Percentiles rank a stretch among this genome's conserved stretches.
Evolutionary conservation across 352 stramenopile genomes (phyloP).

Genomic region (Phytophthora ramorum): DNA sequence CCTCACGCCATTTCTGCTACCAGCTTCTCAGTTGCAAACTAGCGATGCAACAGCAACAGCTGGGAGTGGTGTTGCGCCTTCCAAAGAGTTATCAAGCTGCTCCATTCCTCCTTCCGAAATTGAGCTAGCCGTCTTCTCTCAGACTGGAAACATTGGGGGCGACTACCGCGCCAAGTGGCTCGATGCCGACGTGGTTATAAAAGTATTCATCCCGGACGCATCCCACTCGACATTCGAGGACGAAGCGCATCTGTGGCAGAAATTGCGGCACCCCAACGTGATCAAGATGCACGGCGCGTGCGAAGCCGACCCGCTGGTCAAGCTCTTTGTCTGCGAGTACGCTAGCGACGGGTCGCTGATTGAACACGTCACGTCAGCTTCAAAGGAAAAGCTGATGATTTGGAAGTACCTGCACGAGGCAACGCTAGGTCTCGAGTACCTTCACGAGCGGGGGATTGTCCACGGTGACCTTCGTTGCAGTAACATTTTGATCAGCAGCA

Average conservation of each 20-base stretch:
- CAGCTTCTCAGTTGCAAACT: background rate
- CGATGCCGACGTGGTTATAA: conserved; percentile 8
- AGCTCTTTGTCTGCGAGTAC: conserved; percentile 27
- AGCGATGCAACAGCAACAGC: background rate
- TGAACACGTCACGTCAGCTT: background rate
- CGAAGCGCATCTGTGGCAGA: conserved; percentile 1
- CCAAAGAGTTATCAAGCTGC: background rate
- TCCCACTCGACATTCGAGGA: background rate
- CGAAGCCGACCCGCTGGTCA: background rate
- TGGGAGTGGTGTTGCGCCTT: background rate
- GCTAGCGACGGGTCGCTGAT: conserved; percentile 9
- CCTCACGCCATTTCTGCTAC: background rate
- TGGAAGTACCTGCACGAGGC: conserved; percentile 19
- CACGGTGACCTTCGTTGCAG: conserved; percentile 5
- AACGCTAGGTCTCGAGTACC: conserved; percentile 11
- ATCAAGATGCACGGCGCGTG: conserved; percentile 19
- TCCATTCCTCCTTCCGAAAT: conserved; percentile 2
- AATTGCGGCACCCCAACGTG: conserved; percentile 16
- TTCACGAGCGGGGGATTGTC: conserved; percentile 14
- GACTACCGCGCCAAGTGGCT: conserved; percentile 16
- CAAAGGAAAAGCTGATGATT: background rate
- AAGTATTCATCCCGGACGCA: background rate
- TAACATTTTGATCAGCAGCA: conserved; percentile 38
- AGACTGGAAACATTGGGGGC: background rate
- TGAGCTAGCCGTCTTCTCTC: background rate